A percentile compares a stretch with the other conserved stretches of the same genome.
Conservation (phyloP, 352 stramenopile genomes). For the Phytopythium delawarense region DNA sequence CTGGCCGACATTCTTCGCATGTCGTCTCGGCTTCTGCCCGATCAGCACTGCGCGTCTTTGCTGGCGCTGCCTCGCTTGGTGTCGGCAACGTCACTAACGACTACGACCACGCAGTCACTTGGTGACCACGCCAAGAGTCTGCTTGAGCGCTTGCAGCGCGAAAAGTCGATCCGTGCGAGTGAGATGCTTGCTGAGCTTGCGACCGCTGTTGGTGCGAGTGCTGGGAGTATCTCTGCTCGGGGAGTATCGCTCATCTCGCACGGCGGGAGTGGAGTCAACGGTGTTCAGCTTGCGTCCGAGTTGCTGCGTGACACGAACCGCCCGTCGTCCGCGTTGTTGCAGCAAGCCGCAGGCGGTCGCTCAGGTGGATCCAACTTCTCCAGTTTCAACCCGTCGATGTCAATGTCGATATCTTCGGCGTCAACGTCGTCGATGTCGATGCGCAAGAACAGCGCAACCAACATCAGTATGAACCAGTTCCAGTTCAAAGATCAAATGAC, state of each 20-base stretch:
- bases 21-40: conserved; percentile 74
- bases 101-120: conserved; percentile 62
- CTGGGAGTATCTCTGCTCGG: conserved; percentile 57
- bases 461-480: conserved; percentile 20
- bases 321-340: conserved; percentile 35
- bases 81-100: conserved; percentile 73
- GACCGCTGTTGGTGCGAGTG: conserved; percentile 72
- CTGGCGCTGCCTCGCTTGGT: conserved; percentile 77
- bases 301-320: conserved; percentile 85
- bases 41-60: conserved; percentile 79
- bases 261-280: conserved; percentile 74
- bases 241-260: conserved; percentile 82
- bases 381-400: conserved; percentile 5
- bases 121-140: conserved; percentile 70
- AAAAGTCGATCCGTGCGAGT: conserved; percentile 82
- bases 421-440: conserved; percentile 7
- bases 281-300: conserved; percentile 84
- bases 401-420: conserved; percentile 1
- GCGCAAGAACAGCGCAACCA: conserved; percentile 8
- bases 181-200: conserved; percentile 84
- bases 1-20: conserved; percentile 82
- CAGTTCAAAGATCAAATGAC: conserved; percentile 66
- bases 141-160: conserved; percentile 67
- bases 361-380: neutral
- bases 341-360: conserved; percentile 4